Evolutionary conservation across 164 flowering plant species (phyloP).

Genomic region (Magnolia officinalis): DNA sequence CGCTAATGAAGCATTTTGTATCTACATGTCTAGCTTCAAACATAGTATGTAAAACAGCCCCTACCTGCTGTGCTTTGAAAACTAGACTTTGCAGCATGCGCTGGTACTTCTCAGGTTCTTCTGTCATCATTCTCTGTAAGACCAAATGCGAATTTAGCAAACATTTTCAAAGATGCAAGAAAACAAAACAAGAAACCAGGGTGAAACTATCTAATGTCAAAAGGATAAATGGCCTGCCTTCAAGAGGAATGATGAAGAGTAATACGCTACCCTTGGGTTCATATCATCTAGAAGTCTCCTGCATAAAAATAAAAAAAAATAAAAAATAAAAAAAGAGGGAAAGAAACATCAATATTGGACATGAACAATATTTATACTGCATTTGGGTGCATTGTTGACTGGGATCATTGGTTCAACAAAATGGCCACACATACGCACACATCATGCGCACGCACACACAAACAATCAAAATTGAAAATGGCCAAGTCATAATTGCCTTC

Average conservation of each 20-base stretch:
- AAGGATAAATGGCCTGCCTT: conserved; percentile 53
- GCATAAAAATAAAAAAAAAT: conserved; percentile 11
- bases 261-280: conserved; percentile 95
- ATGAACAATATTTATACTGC: too few species aligned
- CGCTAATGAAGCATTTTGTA: neutral
- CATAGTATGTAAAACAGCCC: neutral
- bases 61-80: conserved; percentile 93
- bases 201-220: neutral
- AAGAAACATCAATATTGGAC: too few species aligned
- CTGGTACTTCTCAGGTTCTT: conserved; percentile 87
- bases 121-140: conserved; percentile 97
- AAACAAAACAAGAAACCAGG: neutral
- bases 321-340: too few species aligned
- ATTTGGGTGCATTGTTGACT: too few species aligned
- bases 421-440: too few species aligned
- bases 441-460: too few species aligned
- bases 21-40: neutral
- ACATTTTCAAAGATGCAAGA: conserved; percentile 6
- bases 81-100: conserved; percentile 83
- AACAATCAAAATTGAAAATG: too few species aligned
- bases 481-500: too few species aligned
- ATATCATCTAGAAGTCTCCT: conserved; percentile 94
- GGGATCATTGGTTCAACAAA: too few species aligned
- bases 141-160: conserved; percentile 10
- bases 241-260: conserved; percentile 88